These are phyloP conservation scores for Ceratocystis harringtonii DNA, from an alignment of 2,329 filamentous ascomycete species.

Conservation along the genomic window DNA sequence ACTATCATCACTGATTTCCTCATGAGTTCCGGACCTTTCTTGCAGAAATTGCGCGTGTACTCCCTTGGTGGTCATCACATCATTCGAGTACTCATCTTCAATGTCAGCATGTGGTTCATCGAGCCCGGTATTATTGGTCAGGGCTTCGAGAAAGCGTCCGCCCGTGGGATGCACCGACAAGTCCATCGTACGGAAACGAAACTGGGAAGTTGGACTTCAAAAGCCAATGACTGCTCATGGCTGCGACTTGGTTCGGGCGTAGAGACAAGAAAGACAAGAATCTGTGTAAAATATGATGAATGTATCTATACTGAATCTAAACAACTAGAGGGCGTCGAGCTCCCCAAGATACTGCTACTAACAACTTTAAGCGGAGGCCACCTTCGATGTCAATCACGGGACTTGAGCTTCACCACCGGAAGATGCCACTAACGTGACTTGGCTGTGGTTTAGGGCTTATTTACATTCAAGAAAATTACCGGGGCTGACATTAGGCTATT, in stretches of 20 bases:
- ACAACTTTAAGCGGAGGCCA: too few species aligned
- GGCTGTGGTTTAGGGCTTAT: too few species aligned
- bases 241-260: too few species aligned
- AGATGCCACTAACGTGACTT: too few species aligned
- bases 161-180: not conserved
- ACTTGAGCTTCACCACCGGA: too few species aligned
- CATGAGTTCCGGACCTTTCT: too few species aligned
- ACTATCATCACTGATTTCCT: not conserved
- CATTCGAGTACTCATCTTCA: not conserved
- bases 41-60: not conserved
- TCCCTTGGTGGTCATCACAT: not conserved
- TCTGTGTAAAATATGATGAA: not conserved
- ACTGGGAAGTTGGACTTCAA: constrained; percentile 28
- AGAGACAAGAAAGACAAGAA: not conserved
- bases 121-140: constrained; percentile 29
- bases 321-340: too few species aligned
- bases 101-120: constrained; percentile 33
- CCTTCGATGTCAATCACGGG: too few species aligned
- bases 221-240: constrained; percentile 24
- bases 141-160: constrained; percentile 24
- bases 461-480: too few species aligned
- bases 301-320: too few species aligned
- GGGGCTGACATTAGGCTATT: too few species aligned
- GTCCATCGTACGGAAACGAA: constrained; percentile 24
- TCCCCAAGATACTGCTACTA: too few species aligned